Percentiles rank a stretch among this genome's conserved stretches.
Conservation (phyloP, 139 green algal genomes). For the Monoraphidium neglectum region DNA sequence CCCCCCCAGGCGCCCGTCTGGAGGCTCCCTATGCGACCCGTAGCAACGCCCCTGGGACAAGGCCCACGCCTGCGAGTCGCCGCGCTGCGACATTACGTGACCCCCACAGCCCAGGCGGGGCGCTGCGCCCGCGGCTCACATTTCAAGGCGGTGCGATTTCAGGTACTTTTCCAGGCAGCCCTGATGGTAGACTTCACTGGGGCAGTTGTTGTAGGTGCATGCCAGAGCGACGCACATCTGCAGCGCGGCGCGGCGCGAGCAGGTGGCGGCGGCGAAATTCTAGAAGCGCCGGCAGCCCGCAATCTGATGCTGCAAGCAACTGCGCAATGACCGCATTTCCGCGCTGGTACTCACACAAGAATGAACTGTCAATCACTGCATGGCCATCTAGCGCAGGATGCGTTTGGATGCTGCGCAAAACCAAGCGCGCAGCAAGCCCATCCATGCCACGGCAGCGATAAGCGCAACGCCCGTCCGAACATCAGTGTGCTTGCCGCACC, state of each 20-base stretch:
- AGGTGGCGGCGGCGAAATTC: background rate
- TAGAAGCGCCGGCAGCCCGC: background rate
- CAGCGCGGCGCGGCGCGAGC: background rate
- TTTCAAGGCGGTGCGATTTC: slow-evolving; percentile 64
- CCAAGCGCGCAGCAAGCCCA: background rate
- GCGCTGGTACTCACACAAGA: background rate
- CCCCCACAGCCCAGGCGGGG: too few species aligned
- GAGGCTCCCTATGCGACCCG: too few species aligned
- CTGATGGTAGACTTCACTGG: slow-evolving; percentile 64
- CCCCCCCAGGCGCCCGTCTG: too few species aligned
- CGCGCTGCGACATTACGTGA: too few species aligned
- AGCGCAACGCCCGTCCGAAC: slow-evolving; percentile 6
- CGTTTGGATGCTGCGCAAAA: too few species aligned
- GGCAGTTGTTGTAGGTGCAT: slow-evolving; percentile 62
- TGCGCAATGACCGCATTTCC: too few species aligned
- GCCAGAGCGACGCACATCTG: slow-evolving; percentile 50
- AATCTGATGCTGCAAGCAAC: background rate
- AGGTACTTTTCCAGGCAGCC: slow-evolving; percentile 76
- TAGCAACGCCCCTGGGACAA: background rate
- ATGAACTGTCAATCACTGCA: background rate
- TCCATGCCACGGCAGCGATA: background rate
- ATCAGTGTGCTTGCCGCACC: too few species aligned
- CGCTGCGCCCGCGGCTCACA: slow-evolving; percentile 34
- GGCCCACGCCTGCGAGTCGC: background rate
- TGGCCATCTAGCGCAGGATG: background rate